Conservation (phyloP, 176 grass and related monocot species). For the Puya raimondii region DNA sequence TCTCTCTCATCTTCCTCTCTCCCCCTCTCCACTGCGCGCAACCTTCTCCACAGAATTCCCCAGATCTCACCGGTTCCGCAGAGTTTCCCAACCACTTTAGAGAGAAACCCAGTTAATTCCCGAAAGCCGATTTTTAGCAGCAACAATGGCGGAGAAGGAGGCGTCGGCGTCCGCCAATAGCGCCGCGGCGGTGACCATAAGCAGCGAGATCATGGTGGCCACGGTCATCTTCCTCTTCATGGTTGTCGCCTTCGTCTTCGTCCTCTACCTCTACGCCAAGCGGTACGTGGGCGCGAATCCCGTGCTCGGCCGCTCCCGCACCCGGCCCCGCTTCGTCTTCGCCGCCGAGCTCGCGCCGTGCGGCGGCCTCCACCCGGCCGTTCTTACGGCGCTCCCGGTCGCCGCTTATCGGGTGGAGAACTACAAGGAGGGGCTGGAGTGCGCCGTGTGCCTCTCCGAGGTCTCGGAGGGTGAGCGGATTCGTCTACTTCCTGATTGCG, state of each 20-base stretch:
- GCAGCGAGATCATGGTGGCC: conserved; percentile 2
- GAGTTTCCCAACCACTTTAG: too few relatives aligned
- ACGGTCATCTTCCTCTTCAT: conserved; percentile 13
- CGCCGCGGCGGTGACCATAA: not conserved
- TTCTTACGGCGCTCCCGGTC: conserved; percentile 13
- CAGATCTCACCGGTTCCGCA: too few relatives aligned
- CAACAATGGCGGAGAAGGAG: not conserved
- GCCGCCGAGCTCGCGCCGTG: not conserved
- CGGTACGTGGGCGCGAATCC: not conserved
- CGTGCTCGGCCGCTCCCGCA: not conserved
- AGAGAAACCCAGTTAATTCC: not conserved
- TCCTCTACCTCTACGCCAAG: conserved; percentile 12
- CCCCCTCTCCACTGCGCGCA: too few relatives aligned
- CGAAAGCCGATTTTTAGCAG: not conserved
- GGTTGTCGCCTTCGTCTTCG: conserved; percentile 11
- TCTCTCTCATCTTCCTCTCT: too few relatives aligned
- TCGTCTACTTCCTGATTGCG: conserved; percentile 67
- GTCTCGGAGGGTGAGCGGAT: conserved; percentile 59
- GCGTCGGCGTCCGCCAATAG: not conserved
- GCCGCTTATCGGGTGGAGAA: conserved; percentile 7
- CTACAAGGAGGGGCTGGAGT: conserved; percentile 39
- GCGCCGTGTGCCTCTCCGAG: conserved; percentile 75
- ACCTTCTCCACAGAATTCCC: too few relatives aligned
- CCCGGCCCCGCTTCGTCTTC: not conserved
- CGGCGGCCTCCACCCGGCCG: conserved; percentile 7